Conservation (phyloP, 345 rosid genomes). For the Hibiscus trionum region DNA sequence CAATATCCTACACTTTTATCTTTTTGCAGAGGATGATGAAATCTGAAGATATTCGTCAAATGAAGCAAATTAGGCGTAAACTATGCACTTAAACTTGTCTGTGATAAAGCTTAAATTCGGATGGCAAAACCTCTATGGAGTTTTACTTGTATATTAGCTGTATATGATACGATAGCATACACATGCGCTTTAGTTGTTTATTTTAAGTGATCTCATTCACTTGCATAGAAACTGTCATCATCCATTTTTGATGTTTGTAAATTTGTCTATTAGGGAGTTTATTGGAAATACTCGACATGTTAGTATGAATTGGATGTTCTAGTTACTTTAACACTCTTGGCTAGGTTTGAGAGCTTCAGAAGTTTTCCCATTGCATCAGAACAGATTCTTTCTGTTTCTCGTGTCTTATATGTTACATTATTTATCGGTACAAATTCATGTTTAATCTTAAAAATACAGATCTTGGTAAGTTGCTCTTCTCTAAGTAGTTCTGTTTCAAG, state of each 20-base stretch:
- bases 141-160: neutral
- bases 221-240: neutral
- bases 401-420: neutral
- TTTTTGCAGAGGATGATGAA: neutral
- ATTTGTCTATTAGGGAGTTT: neutral
- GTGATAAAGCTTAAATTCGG: neutral
- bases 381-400: neutral
- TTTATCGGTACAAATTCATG: neutral
- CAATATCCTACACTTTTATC: neutral
- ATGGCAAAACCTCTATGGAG: conserved; percentile 3
- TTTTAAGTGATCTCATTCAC: neutral
- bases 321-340: neutral
- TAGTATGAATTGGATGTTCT: conserved; percentile 1
- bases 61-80: conserved; percentile 1
- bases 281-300: neutral
- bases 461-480: neutral
- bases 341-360: neutral
- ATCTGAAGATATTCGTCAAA: neutral
- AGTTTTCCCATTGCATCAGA: neutral
- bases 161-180: neutral
- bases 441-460: neutral
- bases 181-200: neutral
- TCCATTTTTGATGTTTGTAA: neutral
- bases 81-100: neutral
- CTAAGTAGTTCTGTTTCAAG: neutral